These are phyloP conservation scores for Acer yangbiense DNA, from an alignment of 345 rosid species.

Conservation along the genomic window DNA sequence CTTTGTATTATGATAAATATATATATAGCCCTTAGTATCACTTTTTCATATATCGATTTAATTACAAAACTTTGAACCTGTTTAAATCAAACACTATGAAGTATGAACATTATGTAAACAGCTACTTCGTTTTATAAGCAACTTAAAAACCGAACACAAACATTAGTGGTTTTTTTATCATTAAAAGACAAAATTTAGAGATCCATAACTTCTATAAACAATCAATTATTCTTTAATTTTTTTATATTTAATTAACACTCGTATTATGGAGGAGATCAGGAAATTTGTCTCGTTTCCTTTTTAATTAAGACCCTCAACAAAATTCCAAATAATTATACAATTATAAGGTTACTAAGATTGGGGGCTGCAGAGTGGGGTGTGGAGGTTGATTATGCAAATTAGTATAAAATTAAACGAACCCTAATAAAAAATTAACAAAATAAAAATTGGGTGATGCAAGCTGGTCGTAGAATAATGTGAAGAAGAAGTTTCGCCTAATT, in stretches of 20 bases:
- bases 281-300: not conserved
- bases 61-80: no score
- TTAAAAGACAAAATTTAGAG: no score
- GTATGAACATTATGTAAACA: no score
- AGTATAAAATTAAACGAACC: not conserved
- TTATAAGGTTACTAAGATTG: not conserved
- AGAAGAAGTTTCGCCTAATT: not conserved
- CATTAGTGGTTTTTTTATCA: no score
- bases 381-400: not conserved
- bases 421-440: not conserved
- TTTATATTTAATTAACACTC: not conserved
- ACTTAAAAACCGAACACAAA: no score
- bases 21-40: no score
- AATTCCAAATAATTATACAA: not conserved
- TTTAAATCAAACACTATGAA: no score
- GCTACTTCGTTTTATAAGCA: no score
- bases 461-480: not conserved
- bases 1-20: no score
- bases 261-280: not conserved
- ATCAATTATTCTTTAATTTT: no score
- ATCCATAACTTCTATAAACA: no score
- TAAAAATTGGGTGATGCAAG: not conserved
- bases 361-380: not conserved
- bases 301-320: not conserved
- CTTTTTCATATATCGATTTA: no score